Percentiles rank a stretch among this genome's conserved stretches.
Evolutionary conservation across 805 yeast species (phyloP).

Genomic region (Ogataea degrootiae): DNA sequence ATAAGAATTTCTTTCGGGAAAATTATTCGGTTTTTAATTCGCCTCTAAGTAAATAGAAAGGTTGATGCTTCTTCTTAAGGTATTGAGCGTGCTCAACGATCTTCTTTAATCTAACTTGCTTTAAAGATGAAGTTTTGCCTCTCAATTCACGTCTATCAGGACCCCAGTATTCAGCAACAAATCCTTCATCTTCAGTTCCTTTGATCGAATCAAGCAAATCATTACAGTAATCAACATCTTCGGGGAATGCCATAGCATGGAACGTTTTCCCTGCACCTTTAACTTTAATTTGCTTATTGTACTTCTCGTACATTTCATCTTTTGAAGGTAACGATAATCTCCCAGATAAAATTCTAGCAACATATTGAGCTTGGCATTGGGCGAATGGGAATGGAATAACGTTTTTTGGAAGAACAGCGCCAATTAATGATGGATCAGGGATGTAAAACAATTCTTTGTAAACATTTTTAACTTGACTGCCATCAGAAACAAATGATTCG

Average conservation of each 20-base stretch:
- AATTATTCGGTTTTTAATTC: neutral
- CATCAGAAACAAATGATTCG: slow-evolving; percentile 27
- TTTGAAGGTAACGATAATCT: slow-evolving; percentile 36
- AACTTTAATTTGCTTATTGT: slow-evolving; percentile 28
- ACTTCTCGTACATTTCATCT: slow-evolving; percentile 32
- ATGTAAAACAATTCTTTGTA: slow-evolving; percentile 44
- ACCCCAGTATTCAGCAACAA: slow-evolving; percentile 29
- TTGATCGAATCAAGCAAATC: slow-evolving; percentile 34
- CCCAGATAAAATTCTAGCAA: slow-evolving; percentile 39
- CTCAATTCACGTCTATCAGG: slow-evolving; percentile 23
- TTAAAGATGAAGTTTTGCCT: slow-evolving; percentile 21
- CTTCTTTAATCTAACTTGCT: slow-evolving; percentile 23
- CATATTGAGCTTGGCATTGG: slow-evolving; percentile 43
- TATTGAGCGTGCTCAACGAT: slow-evolving; percentile 26
- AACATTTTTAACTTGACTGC: slow-evolving; percentile 33
- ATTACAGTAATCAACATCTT: slow-evolving; percentile 56
- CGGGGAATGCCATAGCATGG: slow-evolving; percentile 52
- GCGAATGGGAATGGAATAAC: slow-evolving; percentile 48
- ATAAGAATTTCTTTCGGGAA: too few relatives aligned
- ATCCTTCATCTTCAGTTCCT: slow-evolving; percentile 32
- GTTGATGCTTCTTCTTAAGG: slow-evolving; percentile 20
- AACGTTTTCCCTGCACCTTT: slow-evolving; percentile 46
- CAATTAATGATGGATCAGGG: slow-evolving; percentile 40
- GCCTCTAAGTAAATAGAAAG: slow-evolving; percentile 23
- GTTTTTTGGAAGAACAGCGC: slow-evolving; percentile 39